A percentile compares a stretch with the other conserved stretches of the same genome.
These are phyloP conservation scores for Tuber brumale DNA, from an alignment of 495 filamentous ascomycete genomes.

Conservation along the genomic window DNA sequence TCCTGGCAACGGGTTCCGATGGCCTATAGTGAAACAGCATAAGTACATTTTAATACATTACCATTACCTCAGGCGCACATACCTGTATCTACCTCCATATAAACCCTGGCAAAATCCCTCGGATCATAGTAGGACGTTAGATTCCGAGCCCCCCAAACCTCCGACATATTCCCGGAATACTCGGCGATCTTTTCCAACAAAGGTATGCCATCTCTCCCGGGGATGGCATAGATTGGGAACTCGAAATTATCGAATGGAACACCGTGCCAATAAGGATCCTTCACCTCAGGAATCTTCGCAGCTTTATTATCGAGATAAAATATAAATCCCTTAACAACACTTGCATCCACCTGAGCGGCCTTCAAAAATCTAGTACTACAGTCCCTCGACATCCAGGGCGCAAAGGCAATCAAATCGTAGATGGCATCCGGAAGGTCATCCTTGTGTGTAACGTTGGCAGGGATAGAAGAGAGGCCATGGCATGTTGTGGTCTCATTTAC, in stretches of 20 bases:
- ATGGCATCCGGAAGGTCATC: slow-evolving; percentile 63
- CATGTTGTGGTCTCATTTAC: slow-evolving; percentile 55
- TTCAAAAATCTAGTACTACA: slow-evolving; percentile 66
- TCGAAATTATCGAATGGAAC: slow-evolving; percentile 55
- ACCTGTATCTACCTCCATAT: slow-evolving; percentile 56
- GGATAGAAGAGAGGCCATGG: slow-evolving; percentile 54
- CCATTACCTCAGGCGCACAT: slow-evolving; percentile 44
- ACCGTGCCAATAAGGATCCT: slow-evolving; percentile 55
- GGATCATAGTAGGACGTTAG: slow-evolving; percentile 48
- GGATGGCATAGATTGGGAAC: slow-evolving; percentile 80
- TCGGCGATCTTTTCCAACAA: slow-evolving; percentile 65
- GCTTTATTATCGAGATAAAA: slow-evolving; percentile 64
- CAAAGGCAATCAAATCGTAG: slow-evolving; percentile 59
- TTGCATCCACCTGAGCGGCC: slow-evolving; percentile 52
- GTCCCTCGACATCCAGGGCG: slow-evolving; percentile 70
- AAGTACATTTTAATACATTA: slow-evolving; percentile 38
- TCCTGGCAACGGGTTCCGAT: slow-evolving; percentile 50
- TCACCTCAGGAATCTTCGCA: slow-evolving; percentile 54
- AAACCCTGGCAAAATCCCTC: slow-evolving; percentile 52
- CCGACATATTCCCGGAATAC: slow-evolving; percentile 66
- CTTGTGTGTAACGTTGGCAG: slow-evolving; percentile 65
- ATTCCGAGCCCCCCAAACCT: slow-evolving; percentile 53
- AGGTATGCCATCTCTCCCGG: slow-evolving; percentile 55
- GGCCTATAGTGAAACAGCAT: slow-evolving; percentile 47
- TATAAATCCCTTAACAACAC: slow-evolving; percentile 56